Conservation (phyloP, 352 stramenopile species). For the Globisporangium emineosum region DNA sequence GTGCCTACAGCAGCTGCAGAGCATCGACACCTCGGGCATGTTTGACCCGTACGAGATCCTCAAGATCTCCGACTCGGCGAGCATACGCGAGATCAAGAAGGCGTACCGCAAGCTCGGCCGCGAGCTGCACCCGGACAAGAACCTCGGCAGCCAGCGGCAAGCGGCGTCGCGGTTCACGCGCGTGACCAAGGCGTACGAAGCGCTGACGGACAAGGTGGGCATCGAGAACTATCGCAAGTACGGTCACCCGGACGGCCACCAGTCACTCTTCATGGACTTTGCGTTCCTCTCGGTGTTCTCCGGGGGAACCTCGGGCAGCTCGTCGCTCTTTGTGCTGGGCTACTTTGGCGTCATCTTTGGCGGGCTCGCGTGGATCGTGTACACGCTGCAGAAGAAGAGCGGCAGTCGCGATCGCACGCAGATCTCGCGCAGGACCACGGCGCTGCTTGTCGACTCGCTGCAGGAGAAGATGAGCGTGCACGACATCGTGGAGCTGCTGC, state of each 20-base stretch:
- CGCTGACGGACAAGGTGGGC: slow-evolving; percentile 62
- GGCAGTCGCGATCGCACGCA: slow-evolving; percentile 60
- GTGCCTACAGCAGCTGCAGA: slow-evolving; percentile 59
- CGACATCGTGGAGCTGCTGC: slow-evolving; percentile 72
- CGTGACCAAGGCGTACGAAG: slow-evolving; percentile 85
- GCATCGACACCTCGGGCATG: slow-evolving; percentile 68
- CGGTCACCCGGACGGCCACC: slow-evolving; percentile 73
- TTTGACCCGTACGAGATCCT: slow-evolving; percentile 89
- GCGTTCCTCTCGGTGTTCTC: slow-evolving; percentile 61
- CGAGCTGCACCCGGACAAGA: slow-evolving; percentile 83
- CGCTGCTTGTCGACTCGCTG: slow-evolving; percentile 46
- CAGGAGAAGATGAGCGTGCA: slow-evolving; percentile 78
- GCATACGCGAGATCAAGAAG: slow-evolving; percentile 66
- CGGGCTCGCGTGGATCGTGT: slow-evolving; percentile 56
- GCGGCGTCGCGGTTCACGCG: slow-evolving; percentile 49
- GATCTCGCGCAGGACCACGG: slow-evolving; percentile 43
- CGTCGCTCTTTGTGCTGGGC: slow-evolving; percentile 59
- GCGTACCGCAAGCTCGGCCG: slow-evolving; percentile 64
- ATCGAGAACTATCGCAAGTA: slow-evolving; percentile 83
- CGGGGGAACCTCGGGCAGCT: slow-evolving; percentile 31
- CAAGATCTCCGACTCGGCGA: slow-evolving; percentile 51
- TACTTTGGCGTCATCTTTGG: slow-evolving; percentile 72
- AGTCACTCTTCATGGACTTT: slow-evolving; percentile 74
- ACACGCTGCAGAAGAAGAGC: slow-evolving; percentile 54
- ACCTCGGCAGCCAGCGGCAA: slow-evolving; percentile 44